Conservation (phyloP, 1,284 basidiomycete genomes). For the Salmacisia buchloeana region DNA sequence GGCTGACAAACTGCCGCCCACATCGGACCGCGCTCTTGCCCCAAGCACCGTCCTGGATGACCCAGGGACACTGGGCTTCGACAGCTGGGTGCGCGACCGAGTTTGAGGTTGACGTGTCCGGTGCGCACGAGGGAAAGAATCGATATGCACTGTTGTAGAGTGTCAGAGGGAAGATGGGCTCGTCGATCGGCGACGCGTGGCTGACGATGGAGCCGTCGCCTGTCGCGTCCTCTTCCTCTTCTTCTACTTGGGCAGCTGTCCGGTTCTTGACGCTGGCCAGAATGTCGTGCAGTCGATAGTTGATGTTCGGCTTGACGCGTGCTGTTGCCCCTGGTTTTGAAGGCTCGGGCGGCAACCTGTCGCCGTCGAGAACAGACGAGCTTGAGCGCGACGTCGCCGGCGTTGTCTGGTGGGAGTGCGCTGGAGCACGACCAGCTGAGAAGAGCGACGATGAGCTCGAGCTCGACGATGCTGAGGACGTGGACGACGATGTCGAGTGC, state of each 20-base stretch:
- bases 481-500: background rate
- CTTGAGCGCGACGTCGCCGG: background rate
- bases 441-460: background rate
- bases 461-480: background rate
- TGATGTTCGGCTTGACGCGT: too few species aligned
- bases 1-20: background rate
- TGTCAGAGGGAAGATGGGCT: conserved; percentile 1
- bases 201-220: background rate
- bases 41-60: background rate
- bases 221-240: background rate
- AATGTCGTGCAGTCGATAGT: background rate
- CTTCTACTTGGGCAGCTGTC: background rate
- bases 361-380: background rate
- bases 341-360: too few species aligned
- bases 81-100: background rate
- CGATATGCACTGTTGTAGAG: conserved; percentile 7
- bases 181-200: background rate
- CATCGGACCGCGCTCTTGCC: background rate
- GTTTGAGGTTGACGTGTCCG: background rate
- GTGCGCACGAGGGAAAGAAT: background rate
- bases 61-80: conserved; percentile 3
- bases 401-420: background rate
- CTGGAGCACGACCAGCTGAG: background rate
- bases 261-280: background rate
- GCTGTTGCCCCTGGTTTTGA: too few species aligned